phyloP scores from a whole-genome alignment of 345 rosid species.

The Rubroshorea leprosula region DNA sequence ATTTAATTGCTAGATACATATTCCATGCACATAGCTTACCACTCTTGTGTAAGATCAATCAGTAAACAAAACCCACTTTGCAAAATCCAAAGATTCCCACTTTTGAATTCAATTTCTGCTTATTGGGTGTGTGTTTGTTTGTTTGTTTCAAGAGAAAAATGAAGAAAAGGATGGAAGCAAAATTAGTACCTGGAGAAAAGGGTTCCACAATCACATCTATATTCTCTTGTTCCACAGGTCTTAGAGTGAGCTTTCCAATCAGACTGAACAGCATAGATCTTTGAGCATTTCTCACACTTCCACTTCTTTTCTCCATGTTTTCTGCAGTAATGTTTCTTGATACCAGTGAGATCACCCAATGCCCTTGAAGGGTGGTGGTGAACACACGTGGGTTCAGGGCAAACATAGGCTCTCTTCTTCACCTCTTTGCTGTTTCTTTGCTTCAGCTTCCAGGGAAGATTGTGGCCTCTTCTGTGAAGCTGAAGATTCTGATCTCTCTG shows the following conservation, averaged over 20 bases:
- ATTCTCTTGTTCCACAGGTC: slow-evolving; percentile 93
- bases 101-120: no score
- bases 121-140: neutral
- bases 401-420: slow-evolving; percentile 63
- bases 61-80: slow-evolving; percentile 10
- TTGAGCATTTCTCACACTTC: slow-evolving; percentile 92
- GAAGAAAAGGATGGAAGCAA: neutral
- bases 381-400: slow-evolving; percentile 78
- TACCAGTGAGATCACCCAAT: slow-evolving; percentile 90
- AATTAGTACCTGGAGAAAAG: slow-evolving; percentile 71
- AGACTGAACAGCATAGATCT: slow-evolving; percentile 92
- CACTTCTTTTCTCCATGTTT: slow-evolving; percentile 96
- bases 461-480: slow-evolving; percentile 93
- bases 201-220: slow-evolving; percentile 93
- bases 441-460: slow-evolving; percentile 94
- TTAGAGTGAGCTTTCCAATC: slow-evolving; percentile 97
- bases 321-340: slow-evolving; percentile 88
- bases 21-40: slow-evolving; percentile 34
- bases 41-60: slow-evolving; percentile 15
- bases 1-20: slow-evolving; percentile 31
- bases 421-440: slow-evolving; percentile 55
- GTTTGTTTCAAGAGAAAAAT: neutral
- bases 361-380: slow-evolving; percentile 95
- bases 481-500: slow-evolving; percentile 95
- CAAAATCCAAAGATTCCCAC: slow-evolving; percentile 18